A percentile compares a stretch with the other conserved stretches of the same genome.
phyloP scores from a whole-genome alignment of 129 eudicot species.

The Arctium minus region DNA sequence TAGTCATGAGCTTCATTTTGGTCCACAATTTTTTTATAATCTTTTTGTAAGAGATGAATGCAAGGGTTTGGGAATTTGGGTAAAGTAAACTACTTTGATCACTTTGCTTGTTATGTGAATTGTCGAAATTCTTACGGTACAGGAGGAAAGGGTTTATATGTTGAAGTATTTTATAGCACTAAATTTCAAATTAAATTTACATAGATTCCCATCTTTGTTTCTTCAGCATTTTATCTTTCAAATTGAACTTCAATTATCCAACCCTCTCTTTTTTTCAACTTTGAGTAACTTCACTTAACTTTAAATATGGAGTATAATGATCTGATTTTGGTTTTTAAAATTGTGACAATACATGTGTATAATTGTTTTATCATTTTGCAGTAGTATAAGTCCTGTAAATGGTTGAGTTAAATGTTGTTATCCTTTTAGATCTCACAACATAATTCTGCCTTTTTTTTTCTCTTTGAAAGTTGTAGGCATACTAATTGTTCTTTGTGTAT shows the following conservation, averaged over 20 bases:
- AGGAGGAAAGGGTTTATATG: too few species aligned
- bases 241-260: neutral
- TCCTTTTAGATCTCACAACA: neutral
- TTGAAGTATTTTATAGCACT: too few species aligned
- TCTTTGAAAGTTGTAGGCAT: neutral
- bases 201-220: neutral
- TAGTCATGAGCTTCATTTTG: too few species aligned
- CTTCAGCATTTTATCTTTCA: neutral
- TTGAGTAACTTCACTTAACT: slow-evolving; percentile 5
- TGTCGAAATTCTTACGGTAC: too few species aligned
- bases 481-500: neutral
- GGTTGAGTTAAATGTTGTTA: neutral
- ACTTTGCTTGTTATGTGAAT: too few species aligned
- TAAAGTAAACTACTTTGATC: too few species aligned
- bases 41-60: too few species aligned
- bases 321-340: neutral
- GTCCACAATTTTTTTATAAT: too few species aligned
- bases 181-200: neutral
- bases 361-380: neutral
- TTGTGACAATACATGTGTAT: neutral
- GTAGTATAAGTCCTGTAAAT: neutral
- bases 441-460: neutral
- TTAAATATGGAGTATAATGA: neutral
- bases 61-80: too few species aligned
- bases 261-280: neutral